Evolutionary conservation across 2,329 filamentous ascomycete species (phyloP), one percentile per base, ranked within the genome.

Genomic region (Hymenotorrendiella dingleyae): DNA sequence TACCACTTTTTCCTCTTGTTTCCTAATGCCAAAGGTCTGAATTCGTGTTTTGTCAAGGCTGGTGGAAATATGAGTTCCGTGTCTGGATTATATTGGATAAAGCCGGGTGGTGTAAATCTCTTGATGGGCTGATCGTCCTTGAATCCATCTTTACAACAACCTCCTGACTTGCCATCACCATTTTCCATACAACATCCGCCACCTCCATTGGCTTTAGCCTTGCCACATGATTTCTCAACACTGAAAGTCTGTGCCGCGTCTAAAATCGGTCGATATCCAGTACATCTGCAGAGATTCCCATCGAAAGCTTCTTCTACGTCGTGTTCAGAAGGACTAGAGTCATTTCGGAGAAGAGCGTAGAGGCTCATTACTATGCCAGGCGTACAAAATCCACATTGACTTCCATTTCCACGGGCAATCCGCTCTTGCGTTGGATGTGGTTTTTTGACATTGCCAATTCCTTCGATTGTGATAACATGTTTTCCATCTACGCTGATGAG

Each of bases 311-410:
- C 93, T 64, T 98, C 93, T 24, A 97, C 76, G 22, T 94, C 86
- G 54, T 87, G 78, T 57, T 91, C 80, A 3, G 80, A 82, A 0
- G 91, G 90, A 16, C 74, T 73, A 4, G 81, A 72, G 53, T 90
- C 85, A 59, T 97, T 97, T 46, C 93, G 78, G 23, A 98, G 72
- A 33, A 97, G 72, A 5, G 93, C 93, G 64, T 98, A 98, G 43
- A 97, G 66, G 62, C 90, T 96, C 86, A 97, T 97, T 49, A 97
- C 90, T 57, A 98, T 97, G 2, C 93, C 93, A 4, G 93, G 93
- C 0, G 93, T 97, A 60, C 93, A 98, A 67, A 98, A 98, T 4
- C 61, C 82, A 63, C 82, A 98, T 64, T 98, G 91, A 54, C 87
- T 94, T 36, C 93, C 93, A 67, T 95, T 93, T 23, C 84, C 79